Conservation (phyloP, 345 rosid species). For the Barbarea vulgaris region DNA sequence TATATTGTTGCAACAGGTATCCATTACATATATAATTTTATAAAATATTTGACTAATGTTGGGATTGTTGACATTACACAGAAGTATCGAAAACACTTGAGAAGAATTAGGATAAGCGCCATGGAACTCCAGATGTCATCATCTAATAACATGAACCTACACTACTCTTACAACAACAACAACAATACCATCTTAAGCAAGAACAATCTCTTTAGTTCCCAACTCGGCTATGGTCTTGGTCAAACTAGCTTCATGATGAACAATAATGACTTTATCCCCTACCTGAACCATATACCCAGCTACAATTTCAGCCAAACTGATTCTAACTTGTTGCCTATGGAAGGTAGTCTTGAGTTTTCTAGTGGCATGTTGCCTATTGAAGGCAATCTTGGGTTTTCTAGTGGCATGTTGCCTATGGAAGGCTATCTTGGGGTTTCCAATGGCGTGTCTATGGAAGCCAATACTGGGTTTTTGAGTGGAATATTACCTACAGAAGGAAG, state of each 20-base stretch:
- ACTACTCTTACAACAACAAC: not conserved
- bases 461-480: too few relatives aligned
- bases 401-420: not conserved
- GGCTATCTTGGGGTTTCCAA: not conserved
- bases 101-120: conserved; percentile 29
- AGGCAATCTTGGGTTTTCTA: not conserved
- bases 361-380: too few relatives aligned
- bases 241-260: too few relatives aligned
- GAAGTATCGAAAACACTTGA: conserved; percentile 41
- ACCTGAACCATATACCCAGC: too few relatives aligned
- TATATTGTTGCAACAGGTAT: not conserved
- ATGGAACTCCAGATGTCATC: conserved; percentile 6
- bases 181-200: not conserved
- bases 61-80: conserved; percentile 2
- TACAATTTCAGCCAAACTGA: not conserved
- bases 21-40: not conserved
- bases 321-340: conserved; percentile 8
- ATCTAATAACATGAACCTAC: conserved; percentile 3
- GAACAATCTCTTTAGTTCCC: not conserved
- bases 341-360: too few relatives aligned
- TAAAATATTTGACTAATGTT: not conserved
- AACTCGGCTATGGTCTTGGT: conserved; percentile 5
- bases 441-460: not conserved
- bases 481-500: too few relatives aligned
- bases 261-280: too few relatives aligned